Base-by-base conservation (phyloP, 2,329 filamentous ascomycete species). In the Lithohypha guttulata region DNA sequence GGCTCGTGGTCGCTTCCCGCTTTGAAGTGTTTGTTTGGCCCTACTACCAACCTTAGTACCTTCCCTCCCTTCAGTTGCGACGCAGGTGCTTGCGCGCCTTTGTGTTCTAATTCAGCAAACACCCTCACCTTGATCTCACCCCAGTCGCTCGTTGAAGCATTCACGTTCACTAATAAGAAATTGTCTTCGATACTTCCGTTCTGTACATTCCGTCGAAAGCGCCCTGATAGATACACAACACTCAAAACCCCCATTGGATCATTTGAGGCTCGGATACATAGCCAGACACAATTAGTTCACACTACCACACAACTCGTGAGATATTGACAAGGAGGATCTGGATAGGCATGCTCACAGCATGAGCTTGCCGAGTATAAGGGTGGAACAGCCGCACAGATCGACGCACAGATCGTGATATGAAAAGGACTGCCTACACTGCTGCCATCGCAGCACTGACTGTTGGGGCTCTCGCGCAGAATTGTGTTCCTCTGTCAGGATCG, bases 401-500 rank as follows among this genome's bases (percentile, higher is more conserved):
- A 25, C 33, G 15, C 14, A 4, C 22, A 25, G 15, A 28, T 20
- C 25, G 28, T 28, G 34, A 37, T 27, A 39, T 39, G 35, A n/a
- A 27, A 31, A 31, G 14, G 26, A 39, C 27, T 22, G 35, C 26
- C 23, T 8, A 13, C 10, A 19, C 26, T 22, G 35, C 35, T 39
- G 35, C 35, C 6, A 8, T 19, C 10, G 35, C 35, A 39, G 35
- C 35, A 20, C n/a, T 39, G 26, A 13, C 31, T 31, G 18, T 15
- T 22, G 26, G 27, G n/a, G 18, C 26, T 21, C 18, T 18, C 7
- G 35, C 4, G 18, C 35, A 39, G 26, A 23, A 39, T 21, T 69
- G 84, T 58, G 73, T 91, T 51, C 78, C 84, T 19, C 69, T 93
- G 23, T 62, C 72, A 41, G 77, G 71, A 45, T 89, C 84, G 21